Base-by-base conservation (phyloP, 2,329 filamentous ascomycete species). In the Alternaria sp. region DNA sequence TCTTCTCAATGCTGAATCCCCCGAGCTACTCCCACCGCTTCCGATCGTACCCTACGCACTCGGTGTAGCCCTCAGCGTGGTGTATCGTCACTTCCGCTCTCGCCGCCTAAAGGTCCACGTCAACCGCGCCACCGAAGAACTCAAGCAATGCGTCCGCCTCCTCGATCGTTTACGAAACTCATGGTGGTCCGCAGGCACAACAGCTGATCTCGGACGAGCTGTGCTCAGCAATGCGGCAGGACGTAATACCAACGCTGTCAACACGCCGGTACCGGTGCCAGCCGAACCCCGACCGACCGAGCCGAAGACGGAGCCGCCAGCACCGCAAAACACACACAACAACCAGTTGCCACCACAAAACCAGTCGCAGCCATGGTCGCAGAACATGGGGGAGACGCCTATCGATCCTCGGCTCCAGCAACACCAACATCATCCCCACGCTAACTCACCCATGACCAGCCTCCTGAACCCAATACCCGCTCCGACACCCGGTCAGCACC, bases 21-120 rank as follows among this genome's bases (percentile, higher is more conserved):
- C 82, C 6, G 75, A 81, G 30, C 71, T 80, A 12, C 77, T 88
- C 1, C 82, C 86, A 23, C 85, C 85, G 1, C 75, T 88, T 5
- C 86, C 87, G 2, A 80, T 88, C 6, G 80, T 88, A 14, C 85
- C 86, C 4, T 88, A 88, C 66, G 84, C 86, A 5, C 80, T 88
- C 18, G 83, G 85, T 1, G 78, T 88, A 6, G 85, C 86, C 4
- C 81, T 88, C 63, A 84, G 84, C 3, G 86, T 88, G 2, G 84
- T 86, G 3, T 88, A 88, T 68, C 84, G 86, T 15, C 84, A 87
- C 60, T 83, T 87, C 47, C 85, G 87, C 23, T 83, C 84, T 54
- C 84, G 84, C 60, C 84, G 81, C 55, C 75, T 86, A 10, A 83
- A 79, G 28, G 81, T 83, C 23, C 82, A 84, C 67, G 81, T 83